Evolutionary conservation across 306 rosid genomes (phyloP).

Genomic region (barrel medic (Medicago truncatula)): DNA sequence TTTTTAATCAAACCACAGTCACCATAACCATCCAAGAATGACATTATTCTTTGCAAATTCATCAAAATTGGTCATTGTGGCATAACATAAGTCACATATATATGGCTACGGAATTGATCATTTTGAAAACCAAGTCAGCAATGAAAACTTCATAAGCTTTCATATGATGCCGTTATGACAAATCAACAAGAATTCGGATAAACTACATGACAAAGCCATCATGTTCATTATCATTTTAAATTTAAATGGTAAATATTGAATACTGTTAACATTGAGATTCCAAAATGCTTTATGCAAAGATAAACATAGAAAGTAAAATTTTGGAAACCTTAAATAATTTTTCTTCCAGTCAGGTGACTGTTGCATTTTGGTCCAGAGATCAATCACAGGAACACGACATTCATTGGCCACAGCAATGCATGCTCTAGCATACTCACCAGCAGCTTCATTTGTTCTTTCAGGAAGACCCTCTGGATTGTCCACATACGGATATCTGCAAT

Average conservation of each 20-base stretch:
- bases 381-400: conserved; percentile 60
- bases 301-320: neutral
- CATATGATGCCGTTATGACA: neutral
- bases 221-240: conserved; percentile 8
- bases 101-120: too few relatives aligned
- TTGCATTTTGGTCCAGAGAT: conserved; percentile 81
- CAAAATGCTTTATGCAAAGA: neutral
- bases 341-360: conserved; percentile 56
- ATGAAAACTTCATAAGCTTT: neutral
- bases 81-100: too few relatives aligned
- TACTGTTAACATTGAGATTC: neutral
- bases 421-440: conserved; percentile 74
- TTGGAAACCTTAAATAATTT: neutral
- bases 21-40: too few relatives aligned
- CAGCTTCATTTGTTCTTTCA: conserved; percentile 87
- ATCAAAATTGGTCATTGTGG: too few relatives aligned
- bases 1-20: too few relatives aligned
- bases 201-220: conserved; percentile 2
- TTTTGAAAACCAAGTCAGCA: neutral
- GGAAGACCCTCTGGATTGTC: conserved; percentile 67
- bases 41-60: too few relatives aligned
- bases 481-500: conserved; percentile 58
- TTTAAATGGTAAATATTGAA: neutral
- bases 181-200: neutral
- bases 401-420: conserved; percentile 69